These are phyloP conservation scores for Hebeloma cylindrosporum DNA, from an alignment of 768 basidiomycete species.

Conservation along the genomic window DNA sequence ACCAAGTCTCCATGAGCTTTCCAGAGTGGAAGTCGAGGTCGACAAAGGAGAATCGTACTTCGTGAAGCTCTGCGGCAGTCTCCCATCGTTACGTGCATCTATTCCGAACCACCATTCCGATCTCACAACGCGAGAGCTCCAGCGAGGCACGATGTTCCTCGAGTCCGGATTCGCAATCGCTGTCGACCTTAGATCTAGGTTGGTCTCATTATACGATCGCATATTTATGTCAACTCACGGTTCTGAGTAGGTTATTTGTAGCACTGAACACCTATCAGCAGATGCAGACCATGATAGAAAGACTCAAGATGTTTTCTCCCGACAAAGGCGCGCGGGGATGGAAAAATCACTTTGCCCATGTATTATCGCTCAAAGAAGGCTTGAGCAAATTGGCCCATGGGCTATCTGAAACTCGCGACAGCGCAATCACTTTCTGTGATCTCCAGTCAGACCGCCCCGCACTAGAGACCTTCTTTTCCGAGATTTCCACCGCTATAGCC, in stretches of 20 bases:
- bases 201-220: constrained; percentile 27
- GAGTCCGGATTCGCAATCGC: constrained; percentile 78
- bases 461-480: constrained; percentile 5
- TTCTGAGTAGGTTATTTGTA: constrained; percentile 30
- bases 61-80: constrained; percentile 55
- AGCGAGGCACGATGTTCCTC: constrained; percentile 71
- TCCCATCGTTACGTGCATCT: constrained; percentile 65
- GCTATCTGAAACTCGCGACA: constrained; percentile 15
- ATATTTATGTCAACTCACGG: constrained; percentile 4
- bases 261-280: constrained; percentile 23
- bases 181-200: constrained; percentile 64
- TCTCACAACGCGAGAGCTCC: constrained; percentile 82
- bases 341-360: constrained; percentile 16
- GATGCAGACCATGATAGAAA: constrained; percentile 25
- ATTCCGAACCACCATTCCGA: constrained; percentile 77
- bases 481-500: constrained; percentile 5
- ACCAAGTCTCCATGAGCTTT: constrained; percentile 34
- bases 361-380: constrained; percentile 24
- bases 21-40: constrained; percentile 23
- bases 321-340: constrained; percentile 26
- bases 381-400: constrained; percentile 32
- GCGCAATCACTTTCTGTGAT: constrained; percentile 7
- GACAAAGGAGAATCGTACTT: constrained; percentile 64
- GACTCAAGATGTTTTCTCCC: constrained; percentile 29
- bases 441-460: constrained; percentile 3